Base-by-base conservation (phyloP, 2,329 filamentous ascomycete genomes). In the Dendrostoma leiphaemia region DNA sequence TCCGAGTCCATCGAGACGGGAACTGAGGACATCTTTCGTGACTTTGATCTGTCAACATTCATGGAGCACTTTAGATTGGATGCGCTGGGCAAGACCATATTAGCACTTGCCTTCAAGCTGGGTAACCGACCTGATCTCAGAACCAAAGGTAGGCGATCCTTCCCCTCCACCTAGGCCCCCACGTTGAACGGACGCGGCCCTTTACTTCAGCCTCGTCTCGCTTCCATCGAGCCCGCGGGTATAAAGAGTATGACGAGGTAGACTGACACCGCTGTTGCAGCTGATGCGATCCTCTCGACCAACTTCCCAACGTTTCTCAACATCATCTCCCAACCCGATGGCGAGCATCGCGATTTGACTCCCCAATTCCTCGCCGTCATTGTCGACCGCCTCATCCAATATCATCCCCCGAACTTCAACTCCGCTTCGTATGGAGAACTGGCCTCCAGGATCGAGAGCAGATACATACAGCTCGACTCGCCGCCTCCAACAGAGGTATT, bases 51-150 rank as follows among this genome's bases (percentile, higher is more conserved):
- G n/a, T 89, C 90, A 2, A 90, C 89, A 2, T 97, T 99, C 68
- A 86, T 97, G 79, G 89, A 96, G 60, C 92, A 97, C 70, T 99
- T 99, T 77, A 91, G 92, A 68, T 80, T 97, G 51, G 92, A 97
- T 73, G 85, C 91, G 9, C 72, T 97, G 44, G 85, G 91, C 65
- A 96, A 96, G 77, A 90, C 90, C 37, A 83, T 95, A 58, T 80
- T 99, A 60, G 90, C 91, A 47, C 78, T 97, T 54, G 91, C 93
- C 4, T 96, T 96, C 71, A 95, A 93, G 71, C 82, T 86, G 58
- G 86, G 86, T n/a, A 83, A 83, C 37, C 91, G 90, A 63, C 74
- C 85, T 54, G 92, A 97, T 68, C 74, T 99, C 50, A 90, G 91
- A 66, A 88, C 87, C 5, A 97, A 97, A 84, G 93, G 93, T 96